Evolutionary conservation across 2,329 filamentous ascomycete genomes (phyloP).

Genomic region (Colletotrichum sp.): DNA sequence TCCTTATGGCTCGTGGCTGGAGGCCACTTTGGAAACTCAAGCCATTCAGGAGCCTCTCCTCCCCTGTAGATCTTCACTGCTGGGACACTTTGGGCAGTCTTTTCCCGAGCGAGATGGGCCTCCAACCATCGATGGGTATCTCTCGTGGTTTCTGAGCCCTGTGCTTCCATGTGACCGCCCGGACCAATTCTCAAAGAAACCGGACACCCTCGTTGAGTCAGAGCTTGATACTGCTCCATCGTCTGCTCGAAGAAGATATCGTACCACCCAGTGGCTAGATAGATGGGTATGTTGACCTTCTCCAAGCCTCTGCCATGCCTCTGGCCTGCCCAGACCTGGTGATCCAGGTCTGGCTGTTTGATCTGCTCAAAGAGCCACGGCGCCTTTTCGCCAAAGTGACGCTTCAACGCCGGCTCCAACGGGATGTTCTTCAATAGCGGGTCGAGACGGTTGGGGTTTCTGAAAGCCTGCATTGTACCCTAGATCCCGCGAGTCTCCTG

Average conservation of each 20-base stretch:
- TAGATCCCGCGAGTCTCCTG: background rate
- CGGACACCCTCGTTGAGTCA: slow-evolving; percentile 10
- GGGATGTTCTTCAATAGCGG: slow-evolving; percentile 4
- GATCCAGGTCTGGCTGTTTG: background rate
- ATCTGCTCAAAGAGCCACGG: slow-evolving; percentile 9
- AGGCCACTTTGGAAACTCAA: slow-evolving; percentile 15
- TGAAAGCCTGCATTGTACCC: background rate
- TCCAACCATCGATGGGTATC: slow-evolving; percentile 18
- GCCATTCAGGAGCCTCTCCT: slow-evolving; percentile 22
- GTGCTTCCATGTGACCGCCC: slow-evolving; percentile 17
- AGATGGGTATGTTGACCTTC: slow-evolving; percentile 17
- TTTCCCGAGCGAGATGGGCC: background rate
- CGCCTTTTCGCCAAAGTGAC: slow-evolving; percentile 8
- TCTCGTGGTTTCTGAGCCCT: background rate
- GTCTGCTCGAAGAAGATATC: slow-evolving; percentile 21
- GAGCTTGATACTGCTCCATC: slow-evolving; percentile 18
- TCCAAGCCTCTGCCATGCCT: slow-evolving; percentile 18
- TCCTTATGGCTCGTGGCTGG: background rate
- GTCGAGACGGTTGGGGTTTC: background rate
- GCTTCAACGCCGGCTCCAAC: background rate
- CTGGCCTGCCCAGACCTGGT: slow-evolving; percentile 5
- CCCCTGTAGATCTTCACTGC: slow-evolving; percentile 11
- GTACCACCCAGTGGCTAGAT: slow-evolving; percentile 23
- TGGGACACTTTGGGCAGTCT: background rate
- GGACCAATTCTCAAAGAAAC: slow-evolving; percentile 23